Conservation (phyloP, 148 eudicot species). For the Pouteria glomerata region DNA sequence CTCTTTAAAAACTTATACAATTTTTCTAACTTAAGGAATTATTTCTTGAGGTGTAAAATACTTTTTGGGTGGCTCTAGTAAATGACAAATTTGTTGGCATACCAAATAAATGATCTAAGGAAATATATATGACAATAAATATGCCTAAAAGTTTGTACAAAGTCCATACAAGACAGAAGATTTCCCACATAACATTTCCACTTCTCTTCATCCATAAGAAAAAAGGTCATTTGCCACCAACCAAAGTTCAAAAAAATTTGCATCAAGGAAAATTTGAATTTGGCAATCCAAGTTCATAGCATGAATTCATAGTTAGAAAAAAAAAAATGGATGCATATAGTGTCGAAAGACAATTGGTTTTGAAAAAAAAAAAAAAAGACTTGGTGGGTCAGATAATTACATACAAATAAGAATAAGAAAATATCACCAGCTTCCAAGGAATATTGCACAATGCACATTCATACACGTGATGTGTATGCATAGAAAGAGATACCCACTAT, state of each 20-base stretch:
- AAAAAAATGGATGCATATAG: not conserved
- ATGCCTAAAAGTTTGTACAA: no score
- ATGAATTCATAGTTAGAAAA: no score
- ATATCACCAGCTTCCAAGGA: not conserved
- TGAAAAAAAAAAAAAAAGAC: no score
- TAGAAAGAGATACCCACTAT: not conserved
- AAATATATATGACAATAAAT: not conserved
- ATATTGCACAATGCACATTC: not conserved
- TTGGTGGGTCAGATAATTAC: not conserved
- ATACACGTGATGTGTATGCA: not conserved
- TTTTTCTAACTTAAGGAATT: not conserved
- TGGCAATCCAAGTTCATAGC: not conserved
- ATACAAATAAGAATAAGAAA: slow-evolving; percentile 6
- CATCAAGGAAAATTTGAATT: not conserved
- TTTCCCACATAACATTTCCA: not conserved
- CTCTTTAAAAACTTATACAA: not conserved
- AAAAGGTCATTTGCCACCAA: not conserved
- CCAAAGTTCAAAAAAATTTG: not conserved
- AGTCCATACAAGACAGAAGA: no score
- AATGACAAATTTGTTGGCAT: not conserved
- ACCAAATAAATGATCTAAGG: not conserved
- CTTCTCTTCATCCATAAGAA: not conserved
- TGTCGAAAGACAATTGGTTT: not conserved
- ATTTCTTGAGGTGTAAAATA: no score
- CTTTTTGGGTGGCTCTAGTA: no score